Conservation (phyloP, 2,329 filamentous ascomycete species). For the Talaromyces marneffei region DNA sequence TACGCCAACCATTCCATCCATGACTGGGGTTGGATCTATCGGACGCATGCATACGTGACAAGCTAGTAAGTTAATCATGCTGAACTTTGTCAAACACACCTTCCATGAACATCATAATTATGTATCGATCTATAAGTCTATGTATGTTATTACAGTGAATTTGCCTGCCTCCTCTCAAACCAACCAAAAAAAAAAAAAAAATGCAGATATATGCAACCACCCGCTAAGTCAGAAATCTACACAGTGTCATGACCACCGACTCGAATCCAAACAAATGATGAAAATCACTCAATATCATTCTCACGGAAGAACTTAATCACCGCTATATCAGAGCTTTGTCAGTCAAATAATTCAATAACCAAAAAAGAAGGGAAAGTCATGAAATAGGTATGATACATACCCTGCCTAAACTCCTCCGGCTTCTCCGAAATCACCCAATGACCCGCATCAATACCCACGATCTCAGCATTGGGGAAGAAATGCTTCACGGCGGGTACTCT, state of each 20-base stretch:
- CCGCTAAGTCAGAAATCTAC: background rate
- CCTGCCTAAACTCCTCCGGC: conserved; percentile 37
- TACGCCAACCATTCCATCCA: too few species aligned
- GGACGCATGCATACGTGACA: background rate
- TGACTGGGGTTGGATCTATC: too few species aligned
- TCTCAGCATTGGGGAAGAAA: conserved; percentile 38
- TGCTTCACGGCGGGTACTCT: conserved; percentile 35
- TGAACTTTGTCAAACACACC: background rate
- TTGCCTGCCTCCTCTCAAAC: background rate
- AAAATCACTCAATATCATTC: conserved; percentile 16
- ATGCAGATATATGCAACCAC: background rate
- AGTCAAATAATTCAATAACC: background rate
- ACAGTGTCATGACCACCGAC: background rate
- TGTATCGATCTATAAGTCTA: background rate
- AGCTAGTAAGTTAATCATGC: background rate
- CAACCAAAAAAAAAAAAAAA: too few species aligned
- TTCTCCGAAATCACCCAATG: conserved; percentile 44
- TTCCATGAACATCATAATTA: background rate
- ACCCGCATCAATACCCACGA: conserved; percentile 38
- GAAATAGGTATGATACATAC: conserved; percentile 23
- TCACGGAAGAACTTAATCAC: conserved; percentile 31
- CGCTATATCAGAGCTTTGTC: conserved; percentile 21
- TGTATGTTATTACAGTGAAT: background rate
- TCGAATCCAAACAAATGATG: background rate
- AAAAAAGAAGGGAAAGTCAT: background rate